phyloP scores from a whole-genome alignment of 441 rosid genomes.

The Hypseocharis bilobata region DNA sequence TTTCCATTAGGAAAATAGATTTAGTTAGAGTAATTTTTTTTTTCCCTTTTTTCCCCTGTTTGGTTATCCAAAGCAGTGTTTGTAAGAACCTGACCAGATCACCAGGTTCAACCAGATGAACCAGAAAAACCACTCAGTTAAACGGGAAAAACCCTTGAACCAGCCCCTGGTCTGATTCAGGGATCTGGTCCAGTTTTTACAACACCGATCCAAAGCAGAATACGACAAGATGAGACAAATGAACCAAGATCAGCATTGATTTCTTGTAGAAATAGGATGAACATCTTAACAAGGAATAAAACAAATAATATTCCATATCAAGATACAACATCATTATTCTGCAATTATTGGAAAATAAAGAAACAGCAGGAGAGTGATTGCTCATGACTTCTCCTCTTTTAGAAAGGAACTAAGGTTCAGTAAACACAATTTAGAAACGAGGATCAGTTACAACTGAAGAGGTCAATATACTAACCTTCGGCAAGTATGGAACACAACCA shows the following conservation, averaged over 20 bases:
- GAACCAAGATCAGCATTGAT: not conserved
- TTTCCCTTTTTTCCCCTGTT: not conserved
- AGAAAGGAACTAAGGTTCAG: not conserved
- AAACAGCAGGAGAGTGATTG: not conserved
- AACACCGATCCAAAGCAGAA: not conserved
- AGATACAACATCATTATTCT: not conserved
- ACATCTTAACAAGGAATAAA: not conserved
- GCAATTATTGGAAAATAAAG: not conserved
- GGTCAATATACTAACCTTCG: slow-evolving; percentile 57
- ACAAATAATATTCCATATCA: not conserved
- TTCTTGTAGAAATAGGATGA: not conserved
- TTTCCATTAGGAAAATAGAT: not conserved
- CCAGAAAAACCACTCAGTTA: no score
- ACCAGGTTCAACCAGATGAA: no score
- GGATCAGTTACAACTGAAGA: not conserved
- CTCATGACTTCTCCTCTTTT: not conserved
- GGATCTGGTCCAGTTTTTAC: no score
- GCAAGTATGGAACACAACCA: slow-evolving; percentile 93
- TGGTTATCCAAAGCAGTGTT: not conserved
- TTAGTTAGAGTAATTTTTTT: not conserved
- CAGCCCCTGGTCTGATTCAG: no score
- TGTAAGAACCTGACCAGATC: no score
- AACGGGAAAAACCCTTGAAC: no score
- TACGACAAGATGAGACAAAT: not conserved
- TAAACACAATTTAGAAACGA: not conserved